Evolutionary conservation across 1,284 basidiomycete species (phyloP).

Genomic region (Pseudomicrostroma phylloplanum): DNA sequence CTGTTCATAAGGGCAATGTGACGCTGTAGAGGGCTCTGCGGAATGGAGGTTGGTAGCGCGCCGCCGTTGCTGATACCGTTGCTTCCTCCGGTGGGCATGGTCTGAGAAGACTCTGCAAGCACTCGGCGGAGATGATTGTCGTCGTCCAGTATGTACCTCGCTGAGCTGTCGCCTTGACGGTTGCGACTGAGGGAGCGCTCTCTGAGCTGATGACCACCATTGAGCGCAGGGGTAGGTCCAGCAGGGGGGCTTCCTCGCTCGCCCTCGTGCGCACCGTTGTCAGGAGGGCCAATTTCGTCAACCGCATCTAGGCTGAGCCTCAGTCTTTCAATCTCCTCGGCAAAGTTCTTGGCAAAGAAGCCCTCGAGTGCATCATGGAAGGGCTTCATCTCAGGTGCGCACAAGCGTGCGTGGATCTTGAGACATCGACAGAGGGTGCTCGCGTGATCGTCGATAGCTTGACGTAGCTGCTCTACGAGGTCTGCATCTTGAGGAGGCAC

Average conservation of each 20-base stretch:
- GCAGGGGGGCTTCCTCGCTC: neutral
- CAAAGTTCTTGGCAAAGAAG: slow-evolving; percentile 80
- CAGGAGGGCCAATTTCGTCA: neutral
- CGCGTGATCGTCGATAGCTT: slow-evolving; percentile 68
- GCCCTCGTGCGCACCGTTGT: neutral
- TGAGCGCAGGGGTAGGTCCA: too few species aligned
- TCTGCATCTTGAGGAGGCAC: slow-evolving; percentile 60
- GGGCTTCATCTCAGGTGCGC: slow-evolving; percentile 74
- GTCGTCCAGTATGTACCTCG: neutral
- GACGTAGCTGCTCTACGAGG: slow-evolving; percentile 63
- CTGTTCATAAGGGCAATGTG: slow-evolving; percentile 26
- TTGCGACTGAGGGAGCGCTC: too few species aligned
- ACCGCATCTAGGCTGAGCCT: slow-evolving; percentile 20
- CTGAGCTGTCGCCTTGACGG: neutral
- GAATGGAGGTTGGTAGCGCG: neutral
- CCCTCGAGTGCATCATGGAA: slow-evolving; percentile 86
- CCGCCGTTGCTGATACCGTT: neutral
- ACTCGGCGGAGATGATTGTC: neutral
- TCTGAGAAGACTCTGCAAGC: slow-evolving; percentile 4
- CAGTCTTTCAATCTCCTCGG: slow-evolving; percentile 65
- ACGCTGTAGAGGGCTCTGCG: slow-evolving; percentile 25
- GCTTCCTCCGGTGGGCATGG: neutral
- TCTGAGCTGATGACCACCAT: too few species aligned
- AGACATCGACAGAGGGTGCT: slow-evolving; percentile 76
- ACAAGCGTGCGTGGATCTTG: slow-evolving; percentile 71